Base-by-base conservation (phyloP, 176 grass and related monocot genomes). In the Musa acuminata region DNA sequence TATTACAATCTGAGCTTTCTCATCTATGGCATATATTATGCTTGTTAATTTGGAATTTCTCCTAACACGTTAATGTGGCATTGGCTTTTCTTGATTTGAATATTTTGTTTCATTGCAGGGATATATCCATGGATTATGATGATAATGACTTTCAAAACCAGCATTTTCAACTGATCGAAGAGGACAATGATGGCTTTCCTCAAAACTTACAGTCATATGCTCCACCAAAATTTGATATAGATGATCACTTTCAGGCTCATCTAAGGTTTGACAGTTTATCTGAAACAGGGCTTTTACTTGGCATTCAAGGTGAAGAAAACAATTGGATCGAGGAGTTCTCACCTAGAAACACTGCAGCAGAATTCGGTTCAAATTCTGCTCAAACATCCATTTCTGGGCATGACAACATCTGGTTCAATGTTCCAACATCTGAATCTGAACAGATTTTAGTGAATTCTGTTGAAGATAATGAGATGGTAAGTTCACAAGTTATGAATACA, bases 81-180 rank as follows among this genome's bases (percentile, higher is more conserved):
- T 49, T 76, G 58, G 75, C 12, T 3, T 69, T 55, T 51, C 64
- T 72, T 73, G 73, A 63, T 71, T 54, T 52, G 53, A 78, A 53
- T 57, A 22, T 84, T 48, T 16, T 54, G 20, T 17, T 51, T 74
- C 79, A 51, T 79, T 80, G 74, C 84, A 99, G 96, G 84, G 58
- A 52, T 87, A 81, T 66, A 95, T 85, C 88, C 84, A 99, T 99
- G 96, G 96, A 99, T 87, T 84, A 87, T 99, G 91, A 99, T 13
- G 84, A 99, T 79, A 80, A 64, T 79, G 88, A 95, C 76, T 92
- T 99, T 87, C 86, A 95, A 62, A 95, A 81, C 76, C 96, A 79
- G 75, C 95, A 87, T 55, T 89, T 95, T 81, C 86, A 95, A 77
- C 71, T 95, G 92, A 82, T 80, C 43, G 80, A 78, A 76, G 91